Conservation (phyloP, 2,329 filamentous ascomycete species). For the Diaporthe destruens region DNA sequence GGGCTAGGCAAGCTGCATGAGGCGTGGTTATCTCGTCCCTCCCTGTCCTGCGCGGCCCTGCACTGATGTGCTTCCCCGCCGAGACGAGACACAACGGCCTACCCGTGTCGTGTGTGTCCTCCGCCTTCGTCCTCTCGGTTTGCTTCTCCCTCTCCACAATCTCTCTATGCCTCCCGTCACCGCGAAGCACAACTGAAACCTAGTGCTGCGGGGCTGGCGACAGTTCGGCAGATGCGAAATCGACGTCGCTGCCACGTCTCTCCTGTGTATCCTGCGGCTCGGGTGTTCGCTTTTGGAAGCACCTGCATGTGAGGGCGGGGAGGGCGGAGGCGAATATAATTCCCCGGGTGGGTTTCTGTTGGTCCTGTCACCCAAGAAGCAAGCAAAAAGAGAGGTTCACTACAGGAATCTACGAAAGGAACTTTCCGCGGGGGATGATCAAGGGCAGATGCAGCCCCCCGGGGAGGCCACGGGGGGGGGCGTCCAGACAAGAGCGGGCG, state of each 20-base stretch:
- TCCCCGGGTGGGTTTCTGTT: background rate
- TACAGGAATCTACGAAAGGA: conserved; percentile 10
- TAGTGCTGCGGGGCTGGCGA: conserved; percentile 36
- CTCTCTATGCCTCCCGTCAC: background rate
- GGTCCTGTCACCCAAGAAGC: background rate
- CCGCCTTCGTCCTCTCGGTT: background rate
- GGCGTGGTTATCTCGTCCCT: background rate
- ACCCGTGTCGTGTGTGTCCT: conserved; percentile 10
- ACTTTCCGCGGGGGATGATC: background rate
- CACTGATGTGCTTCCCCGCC: background rate
- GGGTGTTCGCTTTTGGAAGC: conserved; percentile 21
- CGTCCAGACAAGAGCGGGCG: background rate
- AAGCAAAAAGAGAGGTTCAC: background rate
- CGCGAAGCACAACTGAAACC: conserved; percentile 22
- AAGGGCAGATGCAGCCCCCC: background rate
- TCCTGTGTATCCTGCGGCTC: conserved; percentile 39
- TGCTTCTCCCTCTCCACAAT: background rate
- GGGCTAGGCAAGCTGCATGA: conserved; percentile 21
- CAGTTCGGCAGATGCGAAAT: conserved; percentile 35
- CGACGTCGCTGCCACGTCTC: conserved; percentile 35
- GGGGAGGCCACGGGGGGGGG: background rate
- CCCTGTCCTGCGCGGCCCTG: background rate
- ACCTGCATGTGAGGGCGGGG: background rate
- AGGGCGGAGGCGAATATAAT: conserved; percentile 10
- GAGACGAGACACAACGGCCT: conserved; percentile 2